Percentiles rank a stretch among this genome's conserved stretches.
phyloP scores from a whole-genome alignment of 140 eudicot species.

The Stevia rebaudiana region DNA sequence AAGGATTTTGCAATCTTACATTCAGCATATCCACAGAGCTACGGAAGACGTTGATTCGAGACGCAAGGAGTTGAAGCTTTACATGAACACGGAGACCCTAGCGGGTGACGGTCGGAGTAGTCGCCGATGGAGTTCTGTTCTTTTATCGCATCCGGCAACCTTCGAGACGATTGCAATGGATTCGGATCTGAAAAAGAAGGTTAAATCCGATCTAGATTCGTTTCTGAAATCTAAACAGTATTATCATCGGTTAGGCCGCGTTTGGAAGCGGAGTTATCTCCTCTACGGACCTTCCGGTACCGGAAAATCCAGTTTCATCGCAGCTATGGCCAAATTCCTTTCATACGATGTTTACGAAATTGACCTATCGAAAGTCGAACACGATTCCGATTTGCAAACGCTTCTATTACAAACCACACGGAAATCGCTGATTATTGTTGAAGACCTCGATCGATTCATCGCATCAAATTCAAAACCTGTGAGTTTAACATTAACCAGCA shows the following conservation, averaged over 20 bases:
- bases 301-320: slow-evolving; percentile 76
- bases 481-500: slow-evolving; percentile 52
- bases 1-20: slow-evolving; percentile 46
- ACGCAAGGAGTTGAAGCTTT: slow-evolving; percentile 37
- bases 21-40: slow-evolving; percentile 54
- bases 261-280: slow-evolving; percentile 69
- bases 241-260: slow-evolving; percentile 77
- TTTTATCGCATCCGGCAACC: slow-evolving; percentile 57
- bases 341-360: slow-evolving; percentile 58
- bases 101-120: neutral
- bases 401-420: slow-evolving; percentile 44
- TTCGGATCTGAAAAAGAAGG: slow-evolving; percentile 53
- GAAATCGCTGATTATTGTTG: slow-evolving; percentile 51
- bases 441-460: slow-evolving; percentile 54
- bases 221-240: slow-evolving; percentile 63
- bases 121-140: slow-evolving; percentile 50
- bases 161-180: slow-evolving; percentile 66
- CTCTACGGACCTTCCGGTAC: slow-evolving; percentile 90
- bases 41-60: slow-evolving; percentile 51
- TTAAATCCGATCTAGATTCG: slow-evolving; percentile 47
- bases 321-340: slow-evolving; percentile 64
- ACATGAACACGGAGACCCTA: slow-evolving; percentile 18
- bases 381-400: slow-evolving; percentile 59
- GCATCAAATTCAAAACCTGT: slow-evolving; percentile 26
- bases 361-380: slow-evolving; percentile 39